A percentile compares a stretch with the other conserved stretches of the same genome.
These are phyloP conservation scores for Symbiotaphrina buchneri DNA, from an alignment of 495 filamentous ascomycete genomes.

Conservation along the genomic window DNA sequence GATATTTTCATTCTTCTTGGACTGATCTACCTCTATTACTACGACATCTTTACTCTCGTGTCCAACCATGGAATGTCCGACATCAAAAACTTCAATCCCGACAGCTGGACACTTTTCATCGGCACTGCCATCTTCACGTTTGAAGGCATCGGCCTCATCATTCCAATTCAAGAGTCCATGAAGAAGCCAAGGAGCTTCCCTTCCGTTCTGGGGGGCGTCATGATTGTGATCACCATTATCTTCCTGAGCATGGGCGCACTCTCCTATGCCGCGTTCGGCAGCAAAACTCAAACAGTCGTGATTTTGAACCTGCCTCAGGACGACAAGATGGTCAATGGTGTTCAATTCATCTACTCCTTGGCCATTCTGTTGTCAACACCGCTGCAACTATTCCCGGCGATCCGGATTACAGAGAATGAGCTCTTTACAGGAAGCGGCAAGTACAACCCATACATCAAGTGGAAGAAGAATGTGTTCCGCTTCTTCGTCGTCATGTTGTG, in stretches of 20 bases:
- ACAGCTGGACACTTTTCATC: slow-evolving; percentile 89
- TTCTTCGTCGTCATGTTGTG: slow-evolving; percentile 79
- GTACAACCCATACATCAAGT: slow-evolving; percentile 89
- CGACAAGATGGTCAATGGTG: slow-evolving; percentile 80
- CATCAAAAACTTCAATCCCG: slow-evolving; percentile 65
- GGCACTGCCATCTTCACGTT: slow-evolving; percentile 98
- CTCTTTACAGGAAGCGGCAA: slow-evolving; percentile 73
- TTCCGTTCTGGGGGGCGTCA: slow-evolving; percentile 61
- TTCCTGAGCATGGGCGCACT: slow-evolving; percentile 82
- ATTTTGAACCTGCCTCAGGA: slow-evolving; percentile 93
- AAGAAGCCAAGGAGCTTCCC: slow-evolving; percentile 72
- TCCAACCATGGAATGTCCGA: slow-evolving; percentile 57
- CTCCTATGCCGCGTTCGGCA: slow-evolving; percentile 91
- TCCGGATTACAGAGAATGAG: slow-evolving; percentile 52
- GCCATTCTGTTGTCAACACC: slow-evolving; percentile 89
- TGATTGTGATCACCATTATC: slow-evolving; percentile 81
- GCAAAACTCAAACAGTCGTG: slow-evolving; percentile 83
- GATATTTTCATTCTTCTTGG: slow-evolving; percentile 88
- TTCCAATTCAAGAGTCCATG: slow-evolving; percentile 97
- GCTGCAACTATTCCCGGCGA: slow-evolving; percentile 90
- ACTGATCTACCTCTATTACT: slow-evolving; percentile 87
- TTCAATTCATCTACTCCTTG: slow-evolving; percentile 87
- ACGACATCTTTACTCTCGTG: slow-evolving; percentile 69
- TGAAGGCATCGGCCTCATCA: slow-evolving; percentile 94
- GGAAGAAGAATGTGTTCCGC: slow-evolving; percentile 93